These are phyloP conservation scores for Solanum piurae DNA, from an alignment of 257 asterid species.

Conservation along the genomic window DNA sequence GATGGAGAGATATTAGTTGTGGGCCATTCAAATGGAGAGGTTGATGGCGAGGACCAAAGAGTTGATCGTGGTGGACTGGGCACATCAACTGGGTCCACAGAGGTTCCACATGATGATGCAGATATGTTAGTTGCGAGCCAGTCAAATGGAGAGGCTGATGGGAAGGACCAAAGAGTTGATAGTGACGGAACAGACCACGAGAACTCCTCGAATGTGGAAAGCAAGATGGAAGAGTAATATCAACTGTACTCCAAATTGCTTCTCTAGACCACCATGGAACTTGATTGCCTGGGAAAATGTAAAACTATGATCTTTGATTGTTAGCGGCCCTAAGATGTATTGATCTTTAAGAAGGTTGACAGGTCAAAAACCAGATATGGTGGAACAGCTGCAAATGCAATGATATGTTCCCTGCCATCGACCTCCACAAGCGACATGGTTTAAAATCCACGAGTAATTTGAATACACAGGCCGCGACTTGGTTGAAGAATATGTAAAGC, in stretches of 20 bases:
- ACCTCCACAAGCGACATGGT: not conserved
- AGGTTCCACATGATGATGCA: constrained; percentile 2
- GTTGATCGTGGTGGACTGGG: not conserved
- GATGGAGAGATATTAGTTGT: constrained; percentile 14
- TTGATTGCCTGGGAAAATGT: not conserved
- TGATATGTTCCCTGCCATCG: not conserved
- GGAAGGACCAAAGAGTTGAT: not conserved
- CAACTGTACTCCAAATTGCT: not conserved
- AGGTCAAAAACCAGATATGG: not conserved
- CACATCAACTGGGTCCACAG: not conserved
- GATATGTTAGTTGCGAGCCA: constrained; percentile 15
- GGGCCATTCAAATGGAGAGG: not conserved
- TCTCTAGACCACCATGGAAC: not conserved
- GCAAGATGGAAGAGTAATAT: not conserved
- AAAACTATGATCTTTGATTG: not conserved
- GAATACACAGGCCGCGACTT: not conserved
- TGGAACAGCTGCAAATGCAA: not conserved
- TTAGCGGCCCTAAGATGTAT: not conserved
- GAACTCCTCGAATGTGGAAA: not conserved
- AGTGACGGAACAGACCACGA: not conserved
- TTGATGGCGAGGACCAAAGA: not conserved
- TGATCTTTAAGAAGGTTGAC: not conserved
- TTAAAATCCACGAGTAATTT: not conserved
- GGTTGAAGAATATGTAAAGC: not conserved
- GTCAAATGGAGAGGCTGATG: not conserved